Evolutionary conservation across 2,329 filamentous ascomycete genomes (phyloP), one percentile per base, ranked within the genome.

Genomic region (Penicillium sp.): DNA sequence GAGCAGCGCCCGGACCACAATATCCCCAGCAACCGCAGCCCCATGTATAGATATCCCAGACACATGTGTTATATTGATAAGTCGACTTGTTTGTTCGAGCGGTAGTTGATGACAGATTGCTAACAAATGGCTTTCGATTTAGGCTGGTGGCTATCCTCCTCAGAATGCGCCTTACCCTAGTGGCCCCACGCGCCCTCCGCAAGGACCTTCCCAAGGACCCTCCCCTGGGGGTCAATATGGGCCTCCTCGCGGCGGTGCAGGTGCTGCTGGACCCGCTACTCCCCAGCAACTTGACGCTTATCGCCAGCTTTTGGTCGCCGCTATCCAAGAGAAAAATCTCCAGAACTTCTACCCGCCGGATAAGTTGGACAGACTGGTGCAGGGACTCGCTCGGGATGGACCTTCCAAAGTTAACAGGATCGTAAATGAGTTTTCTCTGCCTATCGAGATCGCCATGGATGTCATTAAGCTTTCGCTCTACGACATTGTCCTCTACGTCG

Each of bases 401-500:
- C 75, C 76, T 0, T 66, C 54, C 55, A 83, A 85, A 70, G 79
- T 88, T 66, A 83, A 84, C 63, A 82, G 82, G 63, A 76, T 89
- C 51, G 85, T 85, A 60, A 78, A 83, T 64, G 80, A 84, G 66
- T 88, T 86, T 84, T 78, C 80, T 60, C 80, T 89, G 53, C 82
- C 82, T 7, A 81, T 81, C 65, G 87, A 89, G 74, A 83, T 89
- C 61, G 87, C 84, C 50, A 86, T 84, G 59, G 87, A 89, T 71
- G 83, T 89, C 61, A 85, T 88, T 70, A 86, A 88, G 71, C 79
- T 89, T 29, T 81, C 84, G 4, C 76, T 89, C 29, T 89, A 86
- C 73, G 87, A 89, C 68, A 82, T 88, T 44, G 78, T 88, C 49
- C 77, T 89, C 53, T 89, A 87, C 71, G 85, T 89, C 59, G 88